Percentiles rank a stretch among this genome's conserved stretches.
Conservation (phyloP, 2,329 filamentous ascomycete species). For the Xylariaceae sp. region DNA sequence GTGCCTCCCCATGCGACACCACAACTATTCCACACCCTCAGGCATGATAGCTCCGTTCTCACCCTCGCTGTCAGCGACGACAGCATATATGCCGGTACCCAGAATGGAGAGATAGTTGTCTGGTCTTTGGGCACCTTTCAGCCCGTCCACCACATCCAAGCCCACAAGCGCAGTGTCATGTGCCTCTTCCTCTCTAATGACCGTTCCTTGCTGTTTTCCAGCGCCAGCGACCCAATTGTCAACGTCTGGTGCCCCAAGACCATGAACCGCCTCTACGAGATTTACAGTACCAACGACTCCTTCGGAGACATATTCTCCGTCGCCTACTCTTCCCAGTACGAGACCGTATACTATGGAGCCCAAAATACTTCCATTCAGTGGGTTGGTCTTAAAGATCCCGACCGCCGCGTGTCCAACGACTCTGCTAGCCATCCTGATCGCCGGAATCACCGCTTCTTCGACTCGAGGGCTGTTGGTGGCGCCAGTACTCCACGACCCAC, state of each 20-base stretch:
- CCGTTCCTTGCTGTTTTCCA: conserved; percentile 81
- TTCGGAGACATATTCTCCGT: conserved; percentile 94
- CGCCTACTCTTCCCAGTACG: conserved; percentile 79
- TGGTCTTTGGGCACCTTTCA: conserved; percentile 92
- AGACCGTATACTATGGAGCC: conserved; percentile 88
- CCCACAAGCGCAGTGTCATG: conserved; percentile 89
- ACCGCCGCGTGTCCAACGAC: conserved; percentile 63
- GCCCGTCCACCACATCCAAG: conserved; percentile 77
- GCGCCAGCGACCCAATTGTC: conserved; percentile 89
- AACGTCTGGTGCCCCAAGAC: conserved; percentile 88
- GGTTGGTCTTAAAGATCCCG: conserved; percentile 74
- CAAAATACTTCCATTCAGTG: conserved; percentile 97
- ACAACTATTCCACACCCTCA: conserved; percentile 74
- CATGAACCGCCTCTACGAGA: conserved; percentile 80
- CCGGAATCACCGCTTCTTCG: conserved; percentile 88
- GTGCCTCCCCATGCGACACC: conserved; percentile 51
- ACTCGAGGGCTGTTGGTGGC: conserved; percentile 85
- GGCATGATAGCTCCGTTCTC: conserved; percentile 80
- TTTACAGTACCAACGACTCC: conserved; percentile 91
- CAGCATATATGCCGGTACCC: conserved; percentile 88
- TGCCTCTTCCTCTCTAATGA: conserved; percentile 81
- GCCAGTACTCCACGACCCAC: conserved; percentile 75
- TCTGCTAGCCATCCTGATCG: conserved; percentile 75
- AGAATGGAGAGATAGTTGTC: conserved; percentile 89
- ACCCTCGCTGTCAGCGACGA: conserved; percentile 80